Percentiles rank a stretch among this genome's conserved stretches.
phyloP scores from a whole-genome alignment of 257 asterid genomes.

The Solanum chiquidenum region DNA sequence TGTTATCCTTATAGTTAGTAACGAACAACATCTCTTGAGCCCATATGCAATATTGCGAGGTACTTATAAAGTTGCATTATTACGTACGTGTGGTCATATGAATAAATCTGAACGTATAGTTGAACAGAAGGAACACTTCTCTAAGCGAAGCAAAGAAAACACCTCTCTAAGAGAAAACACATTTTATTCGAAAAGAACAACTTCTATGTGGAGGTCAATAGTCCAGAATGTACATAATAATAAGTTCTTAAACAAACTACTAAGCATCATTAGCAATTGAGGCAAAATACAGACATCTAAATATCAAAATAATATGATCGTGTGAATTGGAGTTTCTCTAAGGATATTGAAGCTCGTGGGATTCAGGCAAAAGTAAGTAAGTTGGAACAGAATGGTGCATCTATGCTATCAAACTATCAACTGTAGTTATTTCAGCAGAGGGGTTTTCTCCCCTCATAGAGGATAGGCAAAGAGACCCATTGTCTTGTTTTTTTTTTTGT shows the following conservation, averaged over 20 bases:
- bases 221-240: not conserved
- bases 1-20: not conserved
- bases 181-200: not conserved
- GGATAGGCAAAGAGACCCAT: not conserved
- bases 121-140: not conserved
- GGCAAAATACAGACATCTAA: not conserved
- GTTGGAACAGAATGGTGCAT: not conserved
- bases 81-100: not conserved
- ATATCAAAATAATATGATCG: not conserved
- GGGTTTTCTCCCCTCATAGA: not conserved
- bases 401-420: not conserved
- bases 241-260: not conserved
- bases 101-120: not conserved
- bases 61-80: not conserved
- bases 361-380: not conserved
- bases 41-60: not conserved
- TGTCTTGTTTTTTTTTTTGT: not conserved
- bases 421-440: not conserved
- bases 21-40: not conserved
- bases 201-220: not conserved
- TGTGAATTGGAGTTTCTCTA: not conserved
- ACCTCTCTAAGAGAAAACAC: not conserved
- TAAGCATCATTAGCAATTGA: not conserved
- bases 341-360: not conserved
- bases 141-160: not conserved